Conservation (phyloP, 129 eudicot genomes). For the Sambucus nigra region DNA sequence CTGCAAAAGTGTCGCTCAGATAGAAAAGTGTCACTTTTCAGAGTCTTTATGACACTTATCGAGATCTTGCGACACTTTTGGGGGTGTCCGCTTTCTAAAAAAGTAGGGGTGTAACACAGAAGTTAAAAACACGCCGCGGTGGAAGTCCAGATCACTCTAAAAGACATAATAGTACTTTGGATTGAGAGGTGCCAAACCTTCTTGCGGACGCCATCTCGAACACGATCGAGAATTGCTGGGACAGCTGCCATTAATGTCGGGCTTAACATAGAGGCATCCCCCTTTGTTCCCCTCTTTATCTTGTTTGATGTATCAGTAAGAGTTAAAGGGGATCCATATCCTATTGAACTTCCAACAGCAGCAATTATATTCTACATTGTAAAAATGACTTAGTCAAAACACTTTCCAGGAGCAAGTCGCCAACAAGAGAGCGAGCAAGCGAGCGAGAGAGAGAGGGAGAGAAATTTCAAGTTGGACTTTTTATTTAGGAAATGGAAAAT, state of each 20-base stretch:
- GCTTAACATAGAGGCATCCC: conserved; percentile 71
- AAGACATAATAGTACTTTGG: neutral
- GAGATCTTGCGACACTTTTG: no score
- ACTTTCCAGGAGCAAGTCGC: neutral
- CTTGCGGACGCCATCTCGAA: conserved; percentile 88
- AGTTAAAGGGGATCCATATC: conserved; percentile 91
- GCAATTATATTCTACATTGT: conserved; percentile 56
- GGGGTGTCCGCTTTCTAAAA: no score
- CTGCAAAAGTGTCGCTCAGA: no score
- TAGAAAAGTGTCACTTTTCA: no score
- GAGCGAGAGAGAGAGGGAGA: neutral
- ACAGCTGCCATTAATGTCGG: conserved; percentile 92
- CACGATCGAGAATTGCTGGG: conserved; percentile 98
- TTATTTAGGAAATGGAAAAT: no score
- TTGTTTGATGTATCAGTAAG: conserved; percentile 91
- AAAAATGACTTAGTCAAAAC: conserved; percentile 8
- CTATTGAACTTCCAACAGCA: conserved; percentile 73
- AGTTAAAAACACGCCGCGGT: neutral
- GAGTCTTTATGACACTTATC: no score
- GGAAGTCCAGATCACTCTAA: neutral
- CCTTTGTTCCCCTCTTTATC: conserved; percentile 83
- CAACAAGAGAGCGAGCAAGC: neutral
- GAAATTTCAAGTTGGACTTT: no score
- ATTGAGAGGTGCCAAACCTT: conserved; percentile 43
- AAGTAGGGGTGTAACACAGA: neutral